Evolutionary conservation across 305 asterid genomes (phyloP).

Genomic region (Solanum hybrid): DNA sequence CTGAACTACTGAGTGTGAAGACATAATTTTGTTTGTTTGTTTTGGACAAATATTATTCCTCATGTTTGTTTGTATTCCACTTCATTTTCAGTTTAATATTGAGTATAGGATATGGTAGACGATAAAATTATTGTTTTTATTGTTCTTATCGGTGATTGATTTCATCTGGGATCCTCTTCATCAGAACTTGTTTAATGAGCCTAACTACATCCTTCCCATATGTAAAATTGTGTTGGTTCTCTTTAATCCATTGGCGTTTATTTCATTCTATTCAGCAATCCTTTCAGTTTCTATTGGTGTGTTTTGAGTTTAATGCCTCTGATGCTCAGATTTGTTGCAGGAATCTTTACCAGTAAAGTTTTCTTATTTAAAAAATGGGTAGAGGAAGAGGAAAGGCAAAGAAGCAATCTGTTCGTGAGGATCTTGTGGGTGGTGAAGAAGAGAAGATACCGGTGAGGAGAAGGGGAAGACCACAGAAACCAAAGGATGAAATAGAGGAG

Average conservation of each 20-base stretch:
- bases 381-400: constrained; percentile 70
- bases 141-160: not conserved
- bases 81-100: not conserved
- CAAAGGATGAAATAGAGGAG: constrained; percentile 38
- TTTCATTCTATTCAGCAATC: not conserved
- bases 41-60: not conserved
- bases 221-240: not conserved
- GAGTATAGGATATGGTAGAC: not conserved
- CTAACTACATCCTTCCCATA: not conserved
- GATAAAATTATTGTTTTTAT: not conserved
- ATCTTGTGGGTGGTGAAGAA: constrained; percentile 62
- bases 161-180: not conserved
- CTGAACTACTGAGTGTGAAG: not conserved
- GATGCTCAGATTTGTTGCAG: constrained; percentile 21
- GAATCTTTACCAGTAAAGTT: constrained; percentile 3
- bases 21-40: not conserved
- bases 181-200: not conserved
- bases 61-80: not conserved
- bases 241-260: not conserved
- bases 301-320: not conserved
- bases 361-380: constrained; percentile 40
- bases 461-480: constrained; percentile 75
- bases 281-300: not conserved
- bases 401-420: constrained; percentile 43
- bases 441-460: constrained; percentile 55